phyloP scores from a whole-genome alignment of 345 rosid genomes.

The Citrus trifoliata region DNA sequence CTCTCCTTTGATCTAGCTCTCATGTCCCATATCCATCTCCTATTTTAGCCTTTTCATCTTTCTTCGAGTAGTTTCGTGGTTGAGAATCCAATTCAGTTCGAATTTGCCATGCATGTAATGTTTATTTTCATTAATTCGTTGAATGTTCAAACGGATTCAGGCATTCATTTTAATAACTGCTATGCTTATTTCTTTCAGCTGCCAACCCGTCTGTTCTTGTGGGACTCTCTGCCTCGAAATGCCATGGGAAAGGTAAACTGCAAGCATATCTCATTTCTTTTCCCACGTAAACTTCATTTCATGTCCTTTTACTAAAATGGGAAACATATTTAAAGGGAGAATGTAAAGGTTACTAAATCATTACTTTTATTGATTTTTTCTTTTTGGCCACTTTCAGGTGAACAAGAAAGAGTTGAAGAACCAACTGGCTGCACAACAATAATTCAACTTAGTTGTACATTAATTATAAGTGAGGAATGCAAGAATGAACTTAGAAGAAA shows the following conservation, averaged over 20 bases:
- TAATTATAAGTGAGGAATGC: background rate
- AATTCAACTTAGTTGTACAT: slow-evolving; percentile 2
- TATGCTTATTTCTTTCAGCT: slow-evolving; percentile 39
- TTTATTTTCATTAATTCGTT: background rate
- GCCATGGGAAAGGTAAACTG: slow-evolving; percentile 94
- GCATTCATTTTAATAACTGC: background rate
- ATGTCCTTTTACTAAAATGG: background rate
- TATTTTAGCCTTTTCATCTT: background rate
- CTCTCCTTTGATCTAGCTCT: background rate
- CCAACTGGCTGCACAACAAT: slow-evolving; percentile 39
- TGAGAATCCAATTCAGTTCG: background rate
- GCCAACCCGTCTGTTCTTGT: slow-evolving; percentile 73
- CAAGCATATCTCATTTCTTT: background rate
- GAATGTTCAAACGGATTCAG: background rate
- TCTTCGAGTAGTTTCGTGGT: background rate
- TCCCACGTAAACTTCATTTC: background rate
- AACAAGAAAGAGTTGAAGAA: slow-evolving; percentile 91
- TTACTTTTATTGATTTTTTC: background rate
- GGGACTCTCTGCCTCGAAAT: slow-evolving; percentile 92
- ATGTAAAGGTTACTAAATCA: background rate
- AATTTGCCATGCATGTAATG: background rate
- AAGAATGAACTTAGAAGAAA: background rate
- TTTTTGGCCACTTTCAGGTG: slow-evolving; percentile 46
- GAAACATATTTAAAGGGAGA: background rate
- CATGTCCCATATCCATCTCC: background rate